Evolutionary conservation across 306 rosid genomes (phyloP).

Genomic region (Albizia julibrissin): DNA sequence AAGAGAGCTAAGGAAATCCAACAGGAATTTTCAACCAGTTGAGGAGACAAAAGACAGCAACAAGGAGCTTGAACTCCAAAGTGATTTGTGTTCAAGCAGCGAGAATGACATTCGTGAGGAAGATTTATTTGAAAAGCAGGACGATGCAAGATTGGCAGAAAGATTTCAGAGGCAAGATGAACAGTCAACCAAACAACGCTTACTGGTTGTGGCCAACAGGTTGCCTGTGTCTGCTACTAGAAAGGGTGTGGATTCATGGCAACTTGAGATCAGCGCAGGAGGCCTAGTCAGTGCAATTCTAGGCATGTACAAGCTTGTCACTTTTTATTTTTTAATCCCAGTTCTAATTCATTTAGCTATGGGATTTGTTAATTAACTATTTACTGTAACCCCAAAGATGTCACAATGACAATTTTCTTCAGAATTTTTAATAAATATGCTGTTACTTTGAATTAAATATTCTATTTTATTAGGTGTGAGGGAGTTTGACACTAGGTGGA

Average conservation of each 20-base stretch:
- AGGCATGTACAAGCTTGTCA: slow-evolving; percentile 55
- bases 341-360: slow-evolving; percentile 24
- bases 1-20: slow-evolving; percentile 80
- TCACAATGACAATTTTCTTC: slow-evolving; percentile 21
- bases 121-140: slow-evolving; percentile 47
- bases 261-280: slow-evolving; percentile 86
- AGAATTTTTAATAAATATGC: neutral
- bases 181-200: slow-evolving; percentile 63
- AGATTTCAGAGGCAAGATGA: slow-evolving; percentile 59
- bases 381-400: neutral
- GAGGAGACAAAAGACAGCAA: slow-evolving; percentile 58
- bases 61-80: slow-evolving; percentile 44
- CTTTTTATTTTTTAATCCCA: slow-evolving; percentile 26
- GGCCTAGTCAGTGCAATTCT: slow-evolving; percentile 96
- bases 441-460: neutral
- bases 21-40: slow-evolving; percentile 34
- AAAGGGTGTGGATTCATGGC: slow-evolving; percentile 80
- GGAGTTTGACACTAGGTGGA: slow-evolving; percentile 97
- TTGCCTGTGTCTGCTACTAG: slow-evolving; percentile 92
- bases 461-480: slow-evolving; percentile 66
- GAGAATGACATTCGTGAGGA: slow-evolving; percentile 55
- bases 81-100: slow-evolving; percentile 12
- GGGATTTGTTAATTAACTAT: neutral
- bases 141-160: slow-evolving; percentile 40
- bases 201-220: slow-evolving; percentile 92